A percentile compares a stretch with the other conserved stretches of the same genome.
Evolutionary conservation across 163 green algal genomes (phyloP).

Genomic region (Scenedesmus sp.): DNA sequence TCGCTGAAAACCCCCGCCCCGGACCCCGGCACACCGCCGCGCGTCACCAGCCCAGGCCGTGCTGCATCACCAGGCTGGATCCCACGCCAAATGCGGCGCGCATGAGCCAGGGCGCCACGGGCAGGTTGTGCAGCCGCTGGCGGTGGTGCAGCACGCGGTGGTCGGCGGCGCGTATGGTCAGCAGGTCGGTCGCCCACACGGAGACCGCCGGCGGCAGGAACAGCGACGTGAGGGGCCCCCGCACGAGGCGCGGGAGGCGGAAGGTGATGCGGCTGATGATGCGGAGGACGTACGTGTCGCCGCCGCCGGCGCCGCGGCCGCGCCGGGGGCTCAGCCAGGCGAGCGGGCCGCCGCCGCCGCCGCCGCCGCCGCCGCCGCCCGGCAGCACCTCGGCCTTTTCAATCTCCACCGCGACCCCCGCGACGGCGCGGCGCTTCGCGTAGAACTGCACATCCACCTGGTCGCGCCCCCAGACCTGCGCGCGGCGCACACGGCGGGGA

Average conservation of each 20-base stretch:
- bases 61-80: conserved; percentile 31
- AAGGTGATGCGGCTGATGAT: conserved; percentile 16
- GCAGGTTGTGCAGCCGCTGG: conserved; percentile 42
- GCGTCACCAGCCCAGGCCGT: neutral
- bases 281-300: conserved; percentile 14
- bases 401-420: conserved; percentile 1
- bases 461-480: conserved; percentile 28
- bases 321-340: too few relatives aligned
- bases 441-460: conserved; percentile 27
- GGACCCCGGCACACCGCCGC: too few relatives aligned
- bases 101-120: neutral
- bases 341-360: neutral
- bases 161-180: conserved; percentile 7
- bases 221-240: conserved; percentile 32
- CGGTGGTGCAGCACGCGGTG: conserved; percentile 14
- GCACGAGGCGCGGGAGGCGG: neutral
- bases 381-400: conserved; percentile 19
- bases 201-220: conserved; percentile 9
- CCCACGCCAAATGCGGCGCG: neutral
- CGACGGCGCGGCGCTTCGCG: neutral
- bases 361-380: neutral
- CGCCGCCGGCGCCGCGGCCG: too few relatives aligned
- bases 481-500: too few relatives aligned
- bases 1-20: too few relatives aligned
- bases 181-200: conserved; percentile 27